Evolutionary conservation across 2,329 filamentous ascomycete genomes (phyloP), one percentile per base, ranked within the genome.

Genomic region (Talaromyces amestolkiae): DNA sequence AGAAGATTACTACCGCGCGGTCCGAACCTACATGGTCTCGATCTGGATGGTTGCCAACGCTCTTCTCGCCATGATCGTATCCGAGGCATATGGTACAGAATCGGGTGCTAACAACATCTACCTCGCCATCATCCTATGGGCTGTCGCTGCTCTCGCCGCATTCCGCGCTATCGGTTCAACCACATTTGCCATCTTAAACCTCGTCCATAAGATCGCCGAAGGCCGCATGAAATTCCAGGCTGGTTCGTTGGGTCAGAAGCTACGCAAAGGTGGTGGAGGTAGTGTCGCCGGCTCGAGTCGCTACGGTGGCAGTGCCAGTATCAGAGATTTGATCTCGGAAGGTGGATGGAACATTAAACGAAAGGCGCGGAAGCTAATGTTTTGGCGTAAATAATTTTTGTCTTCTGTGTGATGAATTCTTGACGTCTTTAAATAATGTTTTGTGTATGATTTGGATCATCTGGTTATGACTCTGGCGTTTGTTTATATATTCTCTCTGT

Each of bases 1-100:
- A 78, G 95, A 99, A 78, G 95, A 99, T 80, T 99, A 99, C 85
- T 99, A 99, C 85, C 92, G 93, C 77, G 92, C 90, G 47, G 95
- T 99, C 61, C 89, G 95, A 63, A 99, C 95, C 0, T 99, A 99
- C 87, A 96, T 99, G 89, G 95, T 99, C 13, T 88, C 96, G 51
- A 85, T 89, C 56, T 99, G 95, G 95, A 92, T 99, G 86, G 85
- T 96, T 41, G 87, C 89, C 72, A 99, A 99, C 77, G 92, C 91
- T 3, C 87, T 97, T 66, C 87, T 99, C 43, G 94, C 92, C 75
- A 99, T 99, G 95, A 87, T 90, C 1, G 89, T 98, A 15, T 91
- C 87, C 5, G 95, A 99, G 79, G 88, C 91, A 3, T 99, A 97
- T 79, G 86, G 86, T 54, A 83, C 85, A 67, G 86, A 84, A 58